Base-by-base conservation (phyloP, 306 rosid species). In the Luffa acutangula region DNA sequence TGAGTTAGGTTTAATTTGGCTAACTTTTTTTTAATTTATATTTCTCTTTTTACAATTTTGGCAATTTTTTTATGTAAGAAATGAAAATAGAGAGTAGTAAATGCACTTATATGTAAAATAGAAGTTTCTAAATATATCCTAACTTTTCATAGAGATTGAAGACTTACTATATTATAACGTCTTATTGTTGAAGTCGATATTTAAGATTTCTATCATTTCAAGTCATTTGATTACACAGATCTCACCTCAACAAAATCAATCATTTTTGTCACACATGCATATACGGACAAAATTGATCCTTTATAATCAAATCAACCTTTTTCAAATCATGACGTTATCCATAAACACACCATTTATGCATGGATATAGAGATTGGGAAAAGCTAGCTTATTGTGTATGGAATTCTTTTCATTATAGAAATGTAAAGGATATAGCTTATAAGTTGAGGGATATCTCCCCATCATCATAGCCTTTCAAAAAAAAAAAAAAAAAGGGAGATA, bases 361-460 rank as follows among this genome's bases (percentile, higher is more conserved):
- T n/a, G 15, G 56, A 70, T 11, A 21, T 31, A 25, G 76, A 11
- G 76, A 69, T 41, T 2, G 52, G 5, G 9, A n/a, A 46, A 46
- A 71, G 13, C 10, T 43, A 25, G 12, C 33, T 69, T n/a, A 20
- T 25, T n/a, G 34, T 42, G 73, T 39, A n/a, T 20, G 6, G 6
- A 70, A 70, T 70, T 43, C 14, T 67, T 67, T 67, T 45, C 9
- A 4, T 70, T 70, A 70, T 11, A 42, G 5, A 70, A 21, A 70
- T 42, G 45, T 67, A 70, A 67, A 39, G 17, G 34, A 67, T 41
- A 70, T 45, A 43, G 56, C 4, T 70, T 72, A 72, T 72, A 25
- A 72, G 77, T 48, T 25, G 58, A 10, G 58, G 76, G 77, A 72
- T 72, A 72, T 72, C 77, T 25, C 13, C 58, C 58, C 39, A 25